Conservation (phyloP, 2,329 filamentous ascomycete genomes). For the Colletotrichum tropicale region DNA sequence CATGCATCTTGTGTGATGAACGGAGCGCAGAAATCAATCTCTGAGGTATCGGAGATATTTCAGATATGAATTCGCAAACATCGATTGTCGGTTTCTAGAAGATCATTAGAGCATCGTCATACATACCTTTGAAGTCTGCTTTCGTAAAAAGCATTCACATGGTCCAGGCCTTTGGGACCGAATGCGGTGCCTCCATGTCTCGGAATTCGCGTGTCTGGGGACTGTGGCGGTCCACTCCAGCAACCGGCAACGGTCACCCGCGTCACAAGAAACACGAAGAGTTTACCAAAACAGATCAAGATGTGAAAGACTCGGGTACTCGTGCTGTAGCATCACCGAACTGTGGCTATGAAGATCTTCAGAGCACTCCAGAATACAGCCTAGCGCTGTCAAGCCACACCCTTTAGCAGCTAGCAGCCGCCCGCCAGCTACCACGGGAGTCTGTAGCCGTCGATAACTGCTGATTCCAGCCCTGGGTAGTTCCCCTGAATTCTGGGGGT, state of each 20-base stretch:
- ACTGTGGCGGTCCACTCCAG: neutral
- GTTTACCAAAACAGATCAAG: neutral
- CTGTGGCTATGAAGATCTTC: neutral
- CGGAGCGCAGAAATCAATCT: neutral
- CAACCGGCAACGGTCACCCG: neutral
- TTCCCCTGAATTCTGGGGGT: neutral
- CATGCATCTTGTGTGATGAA: neutral
- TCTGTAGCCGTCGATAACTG: neutral
- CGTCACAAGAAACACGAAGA: neutral
- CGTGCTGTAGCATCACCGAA: neutral
- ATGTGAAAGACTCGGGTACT: neutral
- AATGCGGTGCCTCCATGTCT: neutral
- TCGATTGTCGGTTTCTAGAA: neutral
- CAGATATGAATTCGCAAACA: neutral
- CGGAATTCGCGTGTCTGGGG: neutral
- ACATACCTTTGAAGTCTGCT: neutral
- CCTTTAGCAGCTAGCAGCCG: neutral
- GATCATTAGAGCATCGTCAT: neutral
- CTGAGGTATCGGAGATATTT: neutral
- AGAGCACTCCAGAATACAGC: neutral
- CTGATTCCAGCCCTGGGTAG: neutral
- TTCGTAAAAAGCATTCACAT: neutral
- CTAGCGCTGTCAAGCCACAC: neutral
- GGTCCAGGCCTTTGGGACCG: neutral
- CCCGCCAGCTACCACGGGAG: neutral